phyloP scores from a whole-genome alignment of 2,329 filamentous ascomycete species.

The Colletotrichum cuscutae region DNA sequence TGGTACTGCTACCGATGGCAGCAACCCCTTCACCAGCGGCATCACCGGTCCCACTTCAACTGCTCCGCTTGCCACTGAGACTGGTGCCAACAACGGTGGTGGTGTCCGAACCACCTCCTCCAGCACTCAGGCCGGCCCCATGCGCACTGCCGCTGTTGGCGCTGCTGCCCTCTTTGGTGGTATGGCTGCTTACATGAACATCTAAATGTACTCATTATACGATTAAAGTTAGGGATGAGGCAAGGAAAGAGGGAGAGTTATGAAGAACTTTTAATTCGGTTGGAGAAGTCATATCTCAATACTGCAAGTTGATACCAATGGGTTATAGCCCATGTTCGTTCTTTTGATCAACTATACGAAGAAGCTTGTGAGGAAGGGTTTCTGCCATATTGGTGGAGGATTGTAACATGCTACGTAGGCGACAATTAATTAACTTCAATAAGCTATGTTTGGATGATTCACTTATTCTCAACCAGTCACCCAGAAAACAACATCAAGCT shows the following conservation, averaged over 20 bases:
- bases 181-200: conserved; percentile 46
- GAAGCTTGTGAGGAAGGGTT: neutral
- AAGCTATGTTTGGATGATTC: neutral
- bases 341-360: conserved; percentile 9
- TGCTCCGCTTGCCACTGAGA: conserved; percentile 45
- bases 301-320: neutral
- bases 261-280: neutral
- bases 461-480: neutral
- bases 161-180: conserved; percentile 58
- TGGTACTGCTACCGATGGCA: conserved; percentile 53
- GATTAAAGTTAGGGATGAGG: neutral
- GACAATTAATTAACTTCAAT: neutral
- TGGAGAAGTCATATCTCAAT: neutral
- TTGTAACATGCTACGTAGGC: neutral
- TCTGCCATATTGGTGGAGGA: too few species aligned
- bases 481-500: too few species aligned
- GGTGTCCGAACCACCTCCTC: conserved; percentile 44
- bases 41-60: conserved; percentile 56
- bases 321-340: conserved; percentile 2
- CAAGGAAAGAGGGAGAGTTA: neutral
- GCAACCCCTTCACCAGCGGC: conserved; percentile 65
- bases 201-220: conserved; percentile 6
- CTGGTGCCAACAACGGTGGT: conserved; percentile 26
- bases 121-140: conserved; percentile 42
- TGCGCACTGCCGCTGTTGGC: conserved; percentile 52